These are phyloP conservation scores for Thyridium curvatum DNA, from an alignment of 2,329 filamentous ascomycete species.

Conservation along the genomic window DNA sequence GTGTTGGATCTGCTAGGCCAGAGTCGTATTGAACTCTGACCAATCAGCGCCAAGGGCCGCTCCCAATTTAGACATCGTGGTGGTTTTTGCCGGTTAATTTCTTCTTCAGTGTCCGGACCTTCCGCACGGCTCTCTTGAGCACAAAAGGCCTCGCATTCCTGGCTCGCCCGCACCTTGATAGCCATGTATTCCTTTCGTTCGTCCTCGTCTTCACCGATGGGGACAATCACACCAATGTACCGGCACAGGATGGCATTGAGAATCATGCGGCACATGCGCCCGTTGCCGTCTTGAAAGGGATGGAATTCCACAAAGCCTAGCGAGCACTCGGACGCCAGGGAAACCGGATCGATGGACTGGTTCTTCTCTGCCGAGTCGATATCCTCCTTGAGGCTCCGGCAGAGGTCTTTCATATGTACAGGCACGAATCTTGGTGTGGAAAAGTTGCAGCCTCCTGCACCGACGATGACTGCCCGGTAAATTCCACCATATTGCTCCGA, in stretches of 20 bases:
- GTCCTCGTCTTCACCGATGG: conserved; percentile 9
- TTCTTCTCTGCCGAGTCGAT: conserved; percentile 1
- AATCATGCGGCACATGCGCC: conserved; percentile 13
- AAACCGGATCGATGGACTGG: conserved; percentile 18
- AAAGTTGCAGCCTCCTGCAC: conserved; percentile 19
- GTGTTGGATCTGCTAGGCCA: too few relatives aligned
- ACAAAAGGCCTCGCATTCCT: conserved; percentile 13
- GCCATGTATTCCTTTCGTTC: conserved; percentile 8
- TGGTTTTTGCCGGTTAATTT: conserved; percentile 12
- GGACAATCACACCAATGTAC: conserved; percentile 12
- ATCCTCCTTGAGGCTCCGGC: conserved; percentile 11
- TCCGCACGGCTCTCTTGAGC: conserved; percentile 5
- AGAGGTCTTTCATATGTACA: conserved; percentile 17
- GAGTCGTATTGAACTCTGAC: too few relatives aligned
- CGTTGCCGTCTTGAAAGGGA: conserved; percentile 14
- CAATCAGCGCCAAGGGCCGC: too few relatives aligned
- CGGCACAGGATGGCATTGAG: conserved; percentile 13
- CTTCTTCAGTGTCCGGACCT: conserved; percentile 14
- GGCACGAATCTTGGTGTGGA: conserved; percentile 16
- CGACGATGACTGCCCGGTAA: conserved; percentile 15
- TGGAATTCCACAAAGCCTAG: conserved; percentile 12
- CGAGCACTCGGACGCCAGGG: conserved; percentile 18
- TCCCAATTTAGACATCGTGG: too few relatives aligned
- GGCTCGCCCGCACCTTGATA: conserved; percentile 12
- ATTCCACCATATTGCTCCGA: conserved; percentile 16